Percentiles rank a stretch among this genome's conserved stretches.
Evolutionary conservation across 371 early-diverging fungal species (phyloP).

Genomic region (Massospora cicadina): DNA sequence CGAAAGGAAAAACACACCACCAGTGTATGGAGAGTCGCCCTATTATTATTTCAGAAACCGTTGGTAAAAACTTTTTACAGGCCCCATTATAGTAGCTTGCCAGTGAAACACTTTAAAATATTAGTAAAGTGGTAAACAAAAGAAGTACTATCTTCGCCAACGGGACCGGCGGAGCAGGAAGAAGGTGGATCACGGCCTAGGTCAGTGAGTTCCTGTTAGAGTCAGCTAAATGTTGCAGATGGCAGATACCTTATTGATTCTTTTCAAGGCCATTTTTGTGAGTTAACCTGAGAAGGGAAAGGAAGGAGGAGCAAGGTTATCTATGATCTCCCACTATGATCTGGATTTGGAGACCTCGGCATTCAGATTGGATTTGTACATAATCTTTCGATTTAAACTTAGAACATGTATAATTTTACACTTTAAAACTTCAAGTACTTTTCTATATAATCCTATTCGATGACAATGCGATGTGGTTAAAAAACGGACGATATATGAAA

Average conservation of each 20-base stretch:
- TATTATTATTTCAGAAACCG: slow-evolving; percentile 9
- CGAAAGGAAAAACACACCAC: slow-evolving; percentile 92
- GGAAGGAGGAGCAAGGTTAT: neutral
- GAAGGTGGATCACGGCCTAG: slow-evolving; percentile 67
- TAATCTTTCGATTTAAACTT: too few relatives aligned
- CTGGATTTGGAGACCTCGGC: too few relatives aligned
- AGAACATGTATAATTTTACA: too few relatives aligned
- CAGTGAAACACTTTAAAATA: slow-evolving; percentile 56
- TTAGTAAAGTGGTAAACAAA: neutral
- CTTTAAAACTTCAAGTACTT: too few relatives aligned
- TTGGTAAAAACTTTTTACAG: slow-evolving; percentile 27
- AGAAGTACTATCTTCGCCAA: slow-evolving; percentile 54
- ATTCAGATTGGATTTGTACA: too few relatives aligned
- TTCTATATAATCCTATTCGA: too few relatives aligned
- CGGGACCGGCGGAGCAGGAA: slow-evolving; percentile 68
- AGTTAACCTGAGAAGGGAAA: neutral
- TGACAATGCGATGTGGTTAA: too few relatives aligned
- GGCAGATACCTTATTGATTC: slow-evolving; percentile 72
- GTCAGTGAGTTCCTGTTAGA: slow-evolving; percentile 75
- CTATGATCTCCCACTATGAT: too few relatives aligned
- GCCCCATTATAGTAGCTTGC: slow-evolving; percentile 90
- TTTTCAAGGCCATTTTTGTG: slow-evolving; percentile 66
- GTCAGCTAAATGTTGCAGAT: too few relatives aligned
- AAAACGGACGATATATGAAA: too few relatives aligned
- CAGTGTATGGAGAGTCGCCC: slow-evolving; percentile 52